phyloP scores from a whole-genome alignment of 495 filamentous ascomycete genomes.

The Hypoxylon lenormandii region DNA sequence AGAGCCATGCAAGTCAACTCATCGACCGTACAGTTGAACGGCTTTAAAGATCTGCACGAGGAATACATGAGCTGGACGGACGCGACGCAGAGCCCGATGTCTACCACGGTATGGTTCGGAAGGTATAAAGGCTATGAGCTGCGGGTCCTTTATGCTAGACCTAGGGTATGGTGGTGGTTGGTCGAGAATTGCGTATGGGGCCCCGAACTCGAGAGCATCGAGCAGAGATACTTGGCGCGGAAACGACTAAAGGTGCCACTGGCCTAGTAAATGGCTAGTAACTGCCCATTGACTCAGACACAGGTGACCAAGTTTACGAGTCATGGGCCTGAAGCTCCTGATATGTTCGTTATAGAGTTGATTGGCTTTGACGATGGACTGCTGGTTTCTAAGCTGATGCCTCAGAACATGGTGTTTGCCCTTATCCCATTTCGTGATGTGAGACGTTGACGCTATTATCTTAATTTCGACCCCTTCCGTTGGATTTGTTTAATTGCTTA shows the following conservation, averaged over 20 bases:
- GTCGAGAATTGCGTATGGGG: background rate
- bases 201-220: background rate
- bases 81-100: background rate
- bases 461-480: background rate
- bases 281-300: background rate
- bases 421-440: background rate
- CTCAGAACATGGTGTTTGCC: background rate
- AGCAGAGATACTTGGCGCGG: background rate
- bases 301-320: background rate
- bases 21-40: background rate
- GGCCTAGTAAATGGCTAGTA: background rate
- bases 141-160: background rate
- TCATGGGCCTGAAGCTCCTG: background rate
- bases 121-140: background rate
- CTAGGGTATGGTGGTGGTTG: background rate
- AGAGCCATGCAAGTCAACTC: background rate
- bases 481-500: too few species aligned
- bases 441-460: background rate
- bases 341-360: background rate
- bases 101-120: background rate
- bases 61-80: background rate
- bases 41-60: background rate
- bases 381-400: background rate
- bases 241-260: background rate
- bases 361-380: background rate